Evolutionary conservation across 768 basidiomycete species (phyloP).

Genomic region (Mycena amicta): DNA sequence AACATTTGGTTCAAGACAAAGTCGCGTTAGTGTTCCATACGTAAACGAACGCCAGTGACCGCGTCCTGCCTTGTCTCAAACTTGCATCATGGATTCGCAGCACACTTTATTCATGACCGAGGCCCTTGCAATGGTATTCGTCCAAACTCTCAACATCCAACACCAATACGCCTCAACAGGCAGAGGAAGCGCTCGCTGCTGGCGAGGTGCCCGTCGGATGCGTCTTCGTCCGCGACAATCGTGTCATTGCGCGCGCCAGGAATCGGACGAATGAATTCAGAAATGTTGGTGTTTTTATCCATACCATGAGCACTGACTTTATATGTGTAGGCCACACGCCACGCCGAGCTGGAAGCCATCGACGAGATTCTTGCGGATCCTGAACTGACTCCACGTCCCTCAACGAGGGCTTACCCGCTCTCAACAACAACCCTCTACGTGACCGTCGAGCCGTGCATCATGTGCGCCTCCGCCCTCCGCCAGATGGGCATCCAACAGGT

Average conservation of each 20-base stretch:
- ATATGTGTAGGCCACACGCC: slow-evolving; percentile 81
- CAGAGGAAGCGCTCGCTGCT: slow-evolving; percentile 81
- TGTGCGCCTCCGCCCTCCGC: slow-evolving; percentile 95
- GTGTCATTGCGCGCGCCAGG: slow-evolving; percentile 80
- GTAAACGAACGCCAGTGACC: neutral
- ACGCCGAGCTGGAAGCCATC: slow-evolving; percentile 97
- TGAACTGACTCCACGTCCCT: slow-evolving; percentile 52
- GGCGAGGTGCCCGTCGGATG: slow-evolving; percentile 97
- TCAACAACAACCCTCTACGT: slow-evolving; percentile 87
- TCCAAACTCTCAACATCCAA: neutral
- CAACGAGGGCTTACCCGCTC: slow-evolving; percentile 68
- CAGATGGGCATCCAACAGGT: slow-evolving; percentile 92
- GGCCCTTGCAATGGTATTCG: slow-evolving; percentile 76
- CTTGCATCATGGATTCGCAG: neutral
- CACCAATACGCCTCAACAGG: slow-evolving; percentile 43
- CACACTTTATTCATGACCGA: slow-evolving; percentile 56
- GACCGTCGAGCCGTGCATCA: slow-evolving; percentile 98
- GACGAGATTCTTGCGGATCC: slow-evolving; percentile 77
- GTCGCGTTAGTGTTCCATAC: neutral
- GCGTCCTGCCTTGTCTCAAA: neutral
- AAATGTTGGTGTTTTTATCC: slow-evolving; percentile 57
- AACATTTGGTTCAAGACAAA: neutral
- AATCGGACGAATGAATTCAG: slow-evolving; percentile 94
- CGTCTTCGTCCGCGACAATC: slow-evolving; percentile 82
- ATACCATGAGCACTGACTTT: slow-evolving; percentile 4